Evolutionary conservation across 176 grass and related monocot species (phyloP).

Genomic region (Aegilops umbellulata): DNA sequence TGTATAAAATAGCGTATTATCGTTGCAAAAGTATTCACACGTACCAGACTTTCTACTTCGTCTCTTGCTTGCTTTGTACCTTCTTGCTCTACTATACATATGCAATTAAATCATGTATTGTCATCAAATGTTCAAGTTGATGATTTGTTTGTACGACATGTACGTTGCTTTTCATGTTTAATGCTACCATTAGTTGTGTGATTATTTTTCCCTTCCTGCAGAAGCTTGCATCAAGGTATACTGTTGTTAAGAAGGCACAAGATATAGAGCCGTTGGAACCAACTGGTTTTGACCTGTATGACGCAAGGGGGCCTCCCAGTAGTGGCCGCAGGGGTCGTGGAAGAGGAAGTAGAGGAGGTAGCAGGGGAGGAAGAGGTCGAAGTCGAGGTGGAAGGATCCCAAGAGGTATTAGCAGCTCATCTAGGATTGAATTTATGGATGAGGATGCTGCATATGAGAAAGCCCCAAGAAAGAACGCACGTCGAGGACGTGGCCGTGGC

Average conservation of each 20-base stretch:
- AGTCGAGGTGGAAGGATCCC: slow-evolving; percentile 74
- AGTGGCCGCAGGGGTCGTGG: slow-evolving; percentile 78
- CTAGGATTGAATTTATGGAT: slow-evolving; percentile 39
- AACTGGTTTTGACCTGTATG: slow-evolving; percentile 52
- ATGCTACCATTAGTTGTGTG: background rate
- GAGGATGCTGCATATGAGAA: slow-evolving; percentile 44
- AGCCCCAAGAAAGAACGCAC: slow-evolving; percentile 55
- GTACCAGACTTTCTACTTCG: background rate
- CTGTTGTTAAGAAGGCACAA: slow-evolving; percentile 58
- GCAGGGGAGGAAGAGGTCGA: slow-evolving; percentile 64
- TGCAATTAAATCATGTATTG: slow-evolving; percentile 15
- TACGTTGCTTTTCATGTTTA: background rate
- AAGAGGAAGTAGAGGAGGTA: slow-evolving; percentile 66
- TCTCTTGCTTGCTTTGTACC: background rate
- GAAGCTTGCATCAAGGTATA: slow-evolving; percentile 80
- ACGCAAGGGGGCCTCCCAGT: slow-evolving; percentile 46
- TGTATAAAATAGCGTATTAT: background rate
- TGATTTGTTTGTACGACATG: slow-evolving; percentile 20
- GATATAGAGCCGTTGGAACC: slow-evolving; percentile 45
- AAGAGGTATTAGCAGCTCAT: slow-evolving; percentile 63
- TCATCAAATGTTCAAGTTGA: background rate
- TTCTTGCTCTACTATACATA: background rate
- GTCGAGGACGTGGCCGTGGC: slow-evolving; percentile 60
- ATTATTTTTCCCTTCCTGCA: slow-evolving; percentile 34
- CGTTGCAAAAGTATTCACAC: background rate